These are phyloP conservation scores for Sarocladium kiliense DNA, from an alignment of 2,329 filamentous ascomycete genomes.

Conservation along the genomic window DNA sequence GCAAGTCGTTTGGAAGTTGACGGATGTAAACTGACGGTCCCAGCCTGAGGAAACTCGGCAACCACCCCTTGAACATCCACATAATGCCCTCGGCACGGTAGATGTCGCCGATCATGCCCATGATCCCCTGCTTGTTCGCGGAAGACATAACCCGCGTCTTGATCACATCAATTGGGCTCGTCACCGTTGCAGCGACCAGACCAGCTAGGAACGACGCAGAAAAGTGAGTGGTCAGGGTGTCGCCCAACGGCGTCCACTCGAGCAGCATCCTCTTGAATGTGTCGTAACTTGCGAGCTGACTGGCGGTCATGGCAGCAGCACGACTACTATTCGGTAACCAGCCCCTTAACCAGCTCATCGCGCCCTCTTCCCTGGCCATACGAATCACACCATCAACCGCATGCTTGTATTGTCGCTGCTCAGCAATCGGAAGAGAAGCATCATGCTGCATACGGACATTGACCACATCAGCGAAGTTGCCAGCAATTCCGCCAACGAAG, in stretches of 20 bases:
- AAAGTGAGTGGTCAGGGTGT: slow-evolving; percentile 74
- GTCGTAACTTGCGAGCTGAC: slow-evolving; percentile 81
- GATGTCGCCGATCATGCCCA: slow-evolving; percentile 59
- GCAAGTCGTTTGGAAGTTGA: neutral
- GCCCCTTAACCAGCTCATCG: slow-evolving; percentile 72
- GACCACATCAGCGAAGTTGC: slow-evolving; percentile 86
- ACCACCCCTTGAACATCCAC: slow-evolving; percentile 91
- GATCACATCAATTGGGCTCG: slow-evolving; percentile 81
- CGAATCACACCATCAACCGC: slow-evolving; percentile 80
- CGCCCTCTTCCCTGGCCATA: slow-evolving; percentile 83
- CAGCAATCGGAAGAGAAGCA: slow-evolving; percentile 64
- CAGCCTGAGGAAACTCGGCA: slow-evolving; percentile 65
- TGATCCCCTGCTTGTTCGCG: slow-evolving; percentile 43
- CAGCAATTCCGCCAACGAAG: slow-evolving; percentile 81
- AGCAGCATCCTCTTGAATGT: slow-evolving; percentile 70
- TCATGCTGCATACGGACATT: slow-evolving; percentile 99
- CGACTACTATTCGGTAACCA: slow-evolving; percentile 78
- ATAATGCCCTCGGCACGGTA: slow-evolving; percentile 64
- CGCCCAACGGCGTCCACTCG: slow-evolving; percentile 58
- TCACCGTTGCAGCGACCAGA: slow-evolving; percentile 78
- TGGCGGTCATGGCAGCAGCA: slow-evolving; percentile 82
- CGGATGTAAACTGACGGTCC: slow-evolving; percentile 48
- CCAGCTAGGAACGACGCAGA: slow-evolving; percentile 72
- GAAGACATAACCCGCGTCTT: slow-evolving; percentile 85
- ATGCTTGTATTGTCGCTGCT: slow-evolving; percentile 84